Conservation (phyloP, 768 basidiomycete genomes). For the Hygrophorus russula region DNA sequence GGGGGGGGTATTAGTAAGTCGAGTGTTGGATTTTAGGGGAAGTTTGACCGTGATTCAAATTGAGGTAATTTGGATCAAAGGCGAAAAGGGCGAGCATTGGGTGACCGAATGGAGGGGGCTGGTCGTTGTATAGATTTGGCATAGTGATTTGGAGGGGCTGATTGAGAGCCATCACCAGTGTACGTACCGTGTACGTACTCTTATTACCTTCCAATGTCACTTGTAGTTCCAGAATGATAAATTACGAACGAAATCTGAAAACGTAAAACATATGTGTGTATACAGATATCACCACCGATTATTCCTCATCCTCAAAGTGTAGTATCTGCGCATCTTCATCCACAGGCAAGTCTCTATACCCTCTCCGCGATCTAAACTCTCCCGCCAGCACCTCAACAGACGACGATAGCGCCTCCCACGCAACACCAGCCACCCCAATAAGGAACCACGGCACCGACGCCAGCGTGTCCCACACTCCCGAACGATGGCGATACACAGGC, state of each 20-base stretch:
- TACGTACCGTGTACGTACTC: not conserved
- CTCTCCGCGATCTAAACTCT: slow-evolving; percentile 39
- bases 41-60: too few relatives aligned
- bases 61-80: too few relatives aligned
- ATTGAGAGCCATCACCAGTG: too few relatives aligned
- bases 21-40: too few relatives aligned
- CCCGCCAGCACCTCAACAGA: slow-evolving; percentile 26
- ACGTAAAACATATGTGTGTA: not conserved
- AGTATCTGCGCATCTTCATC: slow-evolving; percentile 87
- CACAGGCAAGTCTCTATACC: slow-evolving; percentile 68
- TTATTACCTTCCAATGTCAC: not conserved
- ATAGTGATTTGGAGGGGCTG: too few relatives aligned
- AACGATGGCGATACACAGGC: slow-evolving; percentile 22
- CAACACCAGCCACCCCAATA: slow-evolving; percentile 65
- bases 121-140: too few relatives aligned
- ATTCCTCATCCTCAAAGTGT: slow-evolving; percentile 72
- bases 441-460: slow-evolving; percentile 89
- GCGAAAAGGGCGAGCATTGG: too few relatives aligned
- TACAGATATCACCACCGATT: slow-evolving; percentile 7
- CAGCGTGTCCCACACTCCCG: slow-evolving; percentile 53
- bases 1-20: too few relatives aligned
- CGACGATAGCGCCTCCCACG: slow-evolving; percentile 52
- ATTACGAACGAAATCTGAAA: not conserved
- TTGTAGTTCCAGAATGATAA: not conserved
- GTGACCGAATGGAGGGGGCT: too few relatives aligned